Base-by-base conservation (phyloP, 2,329 filamentous ascomycete species). In the Talaromyces sp. region DNA sequence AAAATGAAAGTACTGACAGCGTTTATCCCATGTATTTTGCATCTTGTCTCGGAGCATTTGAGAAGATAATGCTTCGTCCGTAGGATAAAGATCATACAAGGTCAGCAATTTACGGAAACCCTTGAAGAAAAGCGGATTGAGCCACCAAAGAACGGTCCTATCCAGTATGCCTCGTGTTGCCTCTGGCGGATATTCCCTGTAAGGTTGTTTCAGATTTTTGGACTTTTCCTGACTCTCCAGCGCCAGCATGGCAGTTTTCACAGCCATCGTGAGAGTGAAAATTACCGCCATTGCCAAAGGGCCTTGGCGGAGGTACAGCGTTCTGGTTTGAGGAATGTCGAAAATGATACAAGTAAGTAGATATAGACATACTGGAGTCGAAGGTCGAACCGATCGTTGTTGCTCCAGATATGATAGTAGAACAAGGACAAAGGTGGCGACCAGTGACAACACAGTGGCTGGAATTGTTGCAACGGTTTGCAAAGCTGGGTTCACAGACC, bases 391-490 rank as follows among this genome's bases (percentile, higher is more conserved):
- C 4, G 60, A 62, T 14, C 60, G 60, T 37, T 35, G 47, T 43
- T 62, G 47, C 41, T 62, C 60, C 47, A 47, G 19, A 57, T 62
- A 66, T 3, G 63, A 60, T 24, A 67, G 14, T 9, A 64, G 45
- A n/a, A 59, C 4, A 24, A 67, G 14, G 8, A 43, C 14, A 39
- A 66, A 22, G 22, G 60, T 10, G 65, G 65, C 31, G 67, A 68
- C 56, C 70, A 72, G 24, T 66, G 63, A 71, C 5, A 79, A 43
- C 10, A 70, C 72, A 63, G 72, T 74, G 24, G 74, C 69, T 39
- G 74, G 70, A 35, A 79, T 65, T 0, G 78, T 77, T 24, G 73
- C 69, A 14, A 68, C 70, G 5, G 77, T 79, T 63, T 69, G 72
- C 16, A 19, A n/a, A 31, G 50, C 31, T 16, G 31, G 50, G 14